Percentiles rank a stretch among this genome's conserved stretches.
Conservation (phyloP, 2,329 filamentous ascomycete species). For the Aspergillus costaricaensis region DNA sequence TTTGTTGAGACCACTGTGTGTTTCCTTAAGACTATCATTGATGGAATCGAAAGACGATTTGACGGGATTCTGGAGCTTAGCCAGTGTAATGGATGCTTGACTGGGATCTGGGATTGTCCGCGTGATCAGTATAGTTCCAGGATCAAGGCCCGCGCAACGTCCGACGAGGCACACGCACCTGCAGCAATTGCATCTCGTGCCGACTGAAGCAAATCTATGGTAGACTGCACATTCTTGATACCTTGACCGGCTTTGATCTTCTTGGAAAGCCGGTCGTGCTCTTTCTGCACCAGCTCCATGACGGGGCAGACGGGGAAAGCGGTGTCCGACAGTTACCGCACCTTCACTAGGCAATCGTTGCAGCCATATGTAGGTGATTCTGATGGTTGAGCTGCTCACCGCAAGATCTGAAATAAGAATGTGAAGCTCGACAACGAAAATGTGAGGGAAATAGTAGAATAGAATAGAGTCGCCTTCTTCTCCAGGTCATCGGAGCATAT, state of each 20-base stretch:
- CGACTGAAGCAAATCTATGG: constrained; percentile 73
- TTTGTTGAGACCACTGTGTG: constrained; percentile 77
- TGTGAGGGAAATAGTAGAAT: not conserved
- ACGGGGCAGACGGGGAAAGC: constrained; percentile 23
- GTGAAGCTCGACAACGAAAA: not conserved
- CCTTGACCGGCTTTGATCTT: constrained; percentile 69
- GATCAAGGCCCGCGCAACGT: not conserved
- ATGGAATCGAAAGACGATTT: constrained; percentile 79
- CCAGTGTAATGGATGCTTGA: constrained; percentile 71
- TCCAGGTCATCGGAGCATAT: not conserved
- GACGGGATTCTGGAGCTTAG: constrained; percentile 82
- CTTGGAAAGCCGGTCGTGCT: constrained; percentile 71
- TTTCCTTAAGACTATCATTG: constrained; percentile 77
- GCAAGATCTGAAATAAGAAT: not conserved
- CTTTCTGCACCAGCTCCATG: constrained; percentile 70
- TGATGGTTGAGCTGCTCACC: not conserved
- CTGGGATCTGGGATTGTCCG: constrained; percentile 59
- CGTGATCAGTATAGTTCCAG: constrained; percentile 9
- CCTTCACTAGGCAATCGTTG: constrained; percentile 18
- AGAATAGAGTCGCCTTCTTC: not conserved
- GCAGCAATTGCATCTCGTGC: constrained; percentile 73
- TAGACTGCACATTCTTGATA: constrained; percentile 77
- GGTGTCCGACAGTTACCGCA: constrained; percentile 35
- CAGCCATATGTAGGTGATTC: constrained; percentile 26
- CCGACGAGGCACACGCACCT: constrained; percentile 52